Base-by-base conservation (phyloP, 495 filamentous ascomycete species). In the Penicillium waksmanii region DNA sequence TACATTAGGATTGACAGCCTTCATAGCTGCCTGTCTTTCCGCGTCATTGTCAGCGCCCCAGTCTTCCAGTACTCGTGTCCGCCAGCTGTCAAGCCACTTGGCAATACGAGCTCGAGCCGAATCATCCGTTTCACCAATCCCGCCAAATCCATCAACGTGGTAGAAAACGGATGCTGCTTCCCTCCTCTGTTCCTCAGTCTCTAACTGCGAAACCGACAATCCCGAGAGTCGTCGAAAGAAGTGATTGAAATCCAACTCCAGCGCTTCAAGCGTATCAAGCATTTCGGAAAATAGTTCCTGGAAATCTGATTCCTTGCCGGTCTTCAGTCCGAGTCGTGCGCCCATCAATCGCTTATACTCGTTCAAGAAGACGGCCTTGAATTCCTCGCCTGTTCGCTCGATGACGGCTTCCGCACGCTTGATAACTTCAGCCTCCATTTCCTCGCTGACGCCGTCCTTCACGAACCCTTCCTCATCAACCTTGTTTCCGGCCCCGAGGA, bases 331-430 rank as follows among this genome's bases (percentile, higher is more conserved):
- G 0, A 98, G 79, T 19, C 93, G 81, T 8, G 80, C 74, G 5
- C 84, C 78, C 90, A 98, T 96, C 12, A 96, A 74, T 1, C 81
- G 83, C 64, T 89, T 92, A 75, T 97, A 98, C 72, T 97, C 93
- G 19, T 77, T 80, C 43, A 96, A 70, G 70, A 98, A 97, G 0
- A 93, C 86, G 11, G 84, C 75, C 67, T 91, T 93, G 78, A 90
- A 98, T 68, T 97, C 94, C 38, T 93, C 88, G 15, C 91, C 91
- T 0, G 83, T 80, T 11, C 84, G 80, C 35, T 84, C 83, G 67
- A 98, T 96, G 58, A 97, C 72, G 6, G 79, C 84, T 72, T 98
- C 92, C 0, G 92, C 94, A 40, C 90, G 86, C 61, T 87, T 81
- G 63, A 97, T 80, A 10, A 96, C 70, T 27, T 86, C 86, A 0